Conservation (phyloP, 139 green algal species). For the Asterochloris sp. region DNA sequence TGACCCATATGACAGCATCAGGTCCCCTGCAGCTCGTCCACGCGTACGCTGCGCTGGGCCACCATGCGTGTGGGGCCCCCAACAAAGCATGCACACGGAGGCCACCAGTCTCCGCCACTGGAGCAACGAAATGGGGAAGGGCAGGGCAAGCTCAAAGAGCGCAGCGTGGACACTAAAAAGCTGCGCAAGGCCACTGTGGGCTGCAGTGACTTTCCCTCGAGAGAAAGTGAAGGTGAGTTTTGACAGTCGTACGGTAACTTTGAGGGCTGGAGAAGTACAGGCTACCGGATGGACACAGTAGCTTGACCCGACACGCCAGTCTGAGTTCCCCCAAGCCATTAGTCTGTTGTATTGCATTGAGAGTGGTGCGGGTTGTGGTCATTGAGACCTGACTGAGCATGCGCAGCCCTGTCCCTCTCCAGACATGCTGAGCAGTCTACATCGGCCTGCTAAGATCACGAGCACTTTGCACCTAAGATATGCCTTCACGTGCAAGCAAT, state of each 20-base stretch:
- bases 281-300: neutral
- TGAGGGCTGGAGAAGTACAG: neutral
- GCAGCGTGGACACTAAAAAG: conserved; percentile 17
- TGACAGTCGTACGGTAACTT: neutral
- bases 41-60: conserved; percentile 9
- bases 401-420: too few species aligned
- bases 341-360: neutral
- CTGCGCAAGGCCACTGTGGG: conserved; percentile 7
- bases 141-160: conserved; percentile 16
- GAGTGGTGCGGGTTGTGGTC: neutral
- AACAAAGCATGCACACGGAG: neutral
- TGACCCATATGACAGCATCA: neutral
- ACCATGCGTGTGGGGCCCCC: neutral
- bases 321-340: neutral
- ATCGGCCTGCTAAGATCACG: too few species aligned
- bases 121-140: neutral
- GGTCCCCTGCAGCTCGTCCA: conserved; percentile 1
- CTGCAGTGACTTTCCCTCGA: conserved; percentile 15
- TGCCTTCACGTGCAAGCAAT: too few species aligned
- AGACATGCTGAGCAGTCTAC: too few species aligned
- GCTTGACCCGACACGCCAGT: too few species aligned
- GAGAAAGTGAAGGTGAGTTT: neutral
- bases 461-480: too few species aligned
- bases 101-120: neutral
- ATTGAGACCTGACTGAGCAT: too few species aligned